These are phyloP conservation scores for Sporormia fimetaria DNA, from an alignment of 495 filamentous ascomycete species.

Conservation along the genomic window DNA sequence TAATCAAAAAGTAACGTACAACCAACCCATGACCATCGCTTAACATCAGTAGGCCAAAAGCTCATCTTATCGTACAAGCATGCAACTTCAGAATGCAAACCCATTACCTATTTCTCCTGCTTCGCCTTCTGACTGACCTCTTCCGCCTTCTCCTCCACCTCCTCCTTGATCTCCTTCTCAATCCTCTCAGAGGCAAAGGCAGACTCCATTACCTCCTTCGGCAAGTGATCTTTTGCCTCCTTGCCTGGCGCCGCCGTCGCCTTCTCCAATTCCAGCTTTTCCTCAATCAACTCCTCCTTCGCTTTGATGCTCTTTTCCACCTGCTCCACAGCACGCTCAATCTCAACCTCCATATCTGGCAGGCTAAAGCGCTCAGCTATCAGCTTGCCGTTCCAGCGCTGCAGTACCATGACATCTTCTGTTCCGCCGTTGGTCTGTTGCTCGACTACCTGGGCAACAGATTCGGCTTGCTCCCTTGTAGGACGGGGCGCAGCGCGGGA, in stretches of 20 bases:
- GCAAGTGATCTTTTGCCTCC: slow-evolving; percentile 8
- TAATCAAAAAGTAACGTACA: no score
- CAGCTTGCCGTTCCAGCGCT: slow-evolving; percentile 36
- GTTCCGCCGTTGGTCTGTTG: slow-evolving; percentile 27
- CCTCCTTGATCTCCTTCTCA: slow-evolving; percentile 4
- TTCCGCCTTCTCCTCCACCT: slow-evolving; percentile 12
- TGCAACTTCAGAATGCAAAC: no score
- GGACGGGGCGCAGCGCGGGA: slow-evolving; percentile 27
- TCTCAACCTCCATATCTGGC: slow-evolving; percentile 75
- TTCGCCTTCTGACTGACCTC: slow-evolving; percentile 17
- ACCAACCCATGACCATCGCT: no score
- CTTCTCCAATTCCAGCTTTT: slow-evolving; percentile 33
- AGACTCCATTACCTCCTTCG: slow-evolving; percentile 4
- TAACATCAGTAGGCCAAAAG: no score
- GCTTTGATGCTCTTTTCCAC: slow-evolving; percentile 48
- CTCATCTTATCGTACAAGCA: no score
- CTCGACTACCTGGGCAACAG: slow-evolving; percentile 57
- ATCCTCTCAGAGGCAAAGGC: no score
- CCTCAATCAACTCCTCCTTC: slow-evolving; percentile 40
- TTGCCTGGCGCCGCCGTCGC: slow-evolving; percentile 17
- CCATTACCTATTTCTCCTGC: no score
- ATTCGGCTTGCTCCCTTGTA: slow-evolving; percentile 29
- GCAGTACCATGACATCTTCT: slow-evolving; percentile 34
- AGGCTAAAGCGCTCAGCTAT: slow-evolving; percentile 38
- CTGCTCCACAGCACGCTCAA: slow-evolving; percentile 81